These are phyloP conservation scores for Syzygium syzygioides DNA, from an alignment of 441 rosid species.

Conservation along the genomic window DNA sequence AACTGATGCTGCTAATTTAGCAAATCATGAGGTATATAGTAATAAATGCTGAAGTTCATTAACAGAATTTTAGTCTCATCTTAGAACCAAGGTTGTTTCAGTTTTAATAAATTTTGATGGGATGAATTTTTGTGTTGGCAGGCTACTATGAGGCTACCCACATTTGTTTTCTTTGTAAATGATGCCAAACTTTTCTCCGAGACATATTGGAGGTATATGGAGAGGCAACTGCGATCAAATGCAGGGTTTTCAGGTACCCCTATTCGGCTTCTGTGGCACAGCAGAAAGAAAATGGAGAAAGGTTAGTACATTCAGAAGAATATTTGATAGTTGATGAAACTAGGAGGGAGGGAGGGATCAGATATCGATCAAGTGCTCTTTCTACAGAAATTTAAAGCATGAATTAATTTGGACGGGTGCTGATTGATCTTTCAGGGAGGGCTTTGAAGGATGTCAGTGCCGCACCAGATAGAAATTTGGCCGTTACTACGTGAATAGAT, in stretches of 20 bases:
- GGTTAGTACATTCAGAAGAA: slow-evolving; percentile 24
- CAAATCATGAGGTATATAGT: not conserved
- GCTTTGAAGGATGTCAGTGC: slow-evolving; percentile 8
- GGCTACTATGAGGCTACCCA: slow-evolving; percentile 95
- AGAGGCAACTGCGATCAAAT: slow-evolving; percentile 81
- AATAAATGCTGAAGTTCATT: not conserved
- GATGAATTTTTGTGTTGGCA: slow-evolving; percentile 19
- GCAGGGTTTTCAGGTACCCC: slow-evolving; percentile 94
- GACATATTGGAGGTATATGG: slow-evolving; percentile 84
- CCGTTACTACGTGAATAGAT: slow-evolving; percentile 15
- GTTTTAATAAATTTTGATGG: not conserved
- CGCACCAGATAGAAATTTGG: slow-evolving; percentile 21
- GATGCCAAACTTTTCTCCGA: slow-evolving; percentile 85
- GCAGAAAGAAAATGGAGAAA: slow-evolving; percentile 69
- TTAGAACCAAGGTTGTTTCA: not conserved
- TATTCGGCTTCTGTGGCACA: slow-evolving; percentile 90
- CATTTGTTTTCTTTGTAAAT: slow-evolving; percentile 91
- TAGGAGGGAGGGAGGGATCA: not conserved
- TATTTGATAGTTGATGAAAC: not conserved
- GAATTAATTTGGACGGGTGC: not conserved
- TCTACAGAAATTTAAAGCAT: not conserved
- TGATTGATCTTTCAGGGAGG: slow-evolving; percentile 28
- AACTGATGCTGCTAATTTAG: not conserved
- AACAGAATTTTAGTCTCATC: not conserved
- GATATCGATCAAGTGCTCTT: too few relatives aligned